phyloP scores from a whole-genome alignment of 257 asterid species.

The Linderniella brevidens region DNA sequence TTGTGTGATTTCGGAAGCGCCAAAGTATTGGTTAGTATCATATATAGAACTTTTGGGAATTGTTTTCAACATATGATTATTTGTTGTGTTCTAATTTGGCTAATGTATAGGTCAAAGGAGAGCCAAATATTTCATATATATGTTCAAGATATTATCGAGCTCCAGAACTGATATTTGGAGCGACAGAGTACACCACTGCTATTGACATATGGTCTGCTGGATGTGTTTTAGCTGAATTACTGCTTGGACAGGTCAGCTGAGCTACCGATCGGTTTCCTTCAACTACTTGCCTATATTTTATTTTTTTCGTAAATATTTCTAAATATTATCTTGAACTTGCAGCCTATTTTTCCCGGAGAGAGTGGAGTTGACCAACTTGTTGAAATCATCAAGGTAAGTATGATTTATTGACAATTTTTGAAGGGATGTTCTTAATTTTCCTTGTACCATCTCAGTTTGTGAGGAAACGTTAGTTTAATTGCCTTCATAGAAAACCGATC shows the following conservation, averaged over 20 bases:
- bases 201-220: slow-evolving; percentile 58
- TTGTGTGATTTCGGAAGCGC: slow-evolving; percentile 94
- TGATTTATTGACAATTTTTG: not conserved
- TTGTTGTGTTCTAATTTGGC: slow-evolving; percentile 7
- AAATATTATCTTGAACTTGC: slow-evolving; percentile 12
- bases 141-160: slow-evolving; percentile 50
- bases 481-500: not conserved
- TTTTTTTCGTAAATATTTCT: not conserved
- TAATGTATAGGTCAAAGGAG: slow-evolving; percentile 38
- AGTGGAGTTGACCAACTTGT: slow-evolving; percentile 49
- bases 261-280: not conserved
- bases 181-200: slow-evolving; percentile 42
- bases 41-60: not conserved
- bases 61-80: slow-evolving; percentile 1
- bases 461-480: not conserved
- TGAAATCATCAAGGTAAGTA: slow-evolving; percentile 42
- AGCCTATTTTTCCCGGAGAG: slow-evolving; percentile 52
- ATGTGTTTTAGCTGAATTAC: slow-evolving; percentile 40
- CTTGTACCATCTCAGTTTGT: not conserved
- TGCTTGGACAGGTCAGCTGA: slow-evolving; percentile 38
- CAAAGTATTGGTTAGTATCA: slow-evolving; percentile 42
- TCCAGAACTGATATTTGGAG: slow-evolving; percentile 50
- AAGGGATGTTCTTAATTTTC: not conserved
- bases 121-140: slow-evolving; percentile 44
- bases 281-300: not conserved